A percentile compares a stretch with the other conserved stretches of the same genome.
Evolutionary conservation across 1,284 basidiomycete species (phyloP).

Genomic region (Naganishia cerealis): DNA sequence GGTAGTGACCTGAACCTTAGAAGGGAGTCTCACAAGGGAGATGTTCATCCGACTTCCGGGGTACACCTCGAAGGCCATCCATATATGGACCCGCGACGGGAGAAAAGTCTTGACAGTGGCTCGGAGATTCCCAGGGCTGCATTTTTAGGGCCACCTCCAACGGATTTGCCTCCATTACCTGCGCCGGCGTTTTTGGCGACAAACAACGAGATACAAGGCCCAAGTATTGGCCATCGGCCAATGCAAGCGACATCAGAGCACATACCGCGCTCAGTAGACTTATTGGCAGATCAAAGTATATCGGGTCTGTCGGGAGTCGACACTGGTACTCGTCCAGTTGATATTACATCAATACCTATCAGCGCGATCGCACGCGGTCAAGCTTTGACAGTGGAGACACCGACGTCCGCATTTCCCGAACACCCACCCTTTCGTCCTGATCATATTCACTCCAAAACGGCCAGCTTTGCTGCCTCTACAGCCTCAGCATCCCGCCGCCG

Average conservation of each 20-base stretch:
- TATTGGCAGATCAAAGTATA: not conserved
- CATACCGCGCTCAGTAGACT: not conserved
- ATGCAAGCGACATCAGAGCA: not conserved
- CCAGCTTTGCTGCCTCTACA: slow-evolving; percentile 1
- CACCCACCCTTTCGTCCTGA: not conserved
- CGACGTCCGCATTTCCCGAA: not conserved
- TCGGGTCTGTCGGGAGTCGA: not conserved
- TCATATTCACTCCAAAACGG: slow-evolving; percentile 2
- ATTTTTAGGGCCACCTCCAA: not conserved
- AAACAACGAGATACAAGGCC: not conserved
- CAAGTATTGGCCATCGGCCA: not conserved
- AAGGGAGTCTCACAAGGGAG: not conserved
- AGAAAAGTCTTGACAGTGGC: not conserved
- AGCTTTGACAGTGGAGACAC: not conserved
- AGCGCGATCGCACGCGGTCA: not conserved
- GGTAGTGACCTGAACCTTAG: too few relatives aligned
- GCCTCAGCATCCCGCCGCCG: slow-evolving; percentile 24
- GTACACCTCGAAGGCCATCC: too few relatives aligned
- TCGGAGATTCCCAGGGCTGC: too few relatives aligned
- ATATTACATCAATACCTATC: not conserved
- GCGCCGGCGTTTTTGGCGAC: not conserved
- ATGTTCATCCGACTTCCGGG: too few relatives aligned
- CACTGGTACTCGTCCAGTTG: not conserved
- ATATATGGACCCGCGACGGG: not conserved
- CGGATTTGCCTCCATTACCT: not conserved